phyloP scores from a whole-genome alignment of 495 filamentous ascomycete genomes.

The Recurvomyces mirabilis region DNA sequence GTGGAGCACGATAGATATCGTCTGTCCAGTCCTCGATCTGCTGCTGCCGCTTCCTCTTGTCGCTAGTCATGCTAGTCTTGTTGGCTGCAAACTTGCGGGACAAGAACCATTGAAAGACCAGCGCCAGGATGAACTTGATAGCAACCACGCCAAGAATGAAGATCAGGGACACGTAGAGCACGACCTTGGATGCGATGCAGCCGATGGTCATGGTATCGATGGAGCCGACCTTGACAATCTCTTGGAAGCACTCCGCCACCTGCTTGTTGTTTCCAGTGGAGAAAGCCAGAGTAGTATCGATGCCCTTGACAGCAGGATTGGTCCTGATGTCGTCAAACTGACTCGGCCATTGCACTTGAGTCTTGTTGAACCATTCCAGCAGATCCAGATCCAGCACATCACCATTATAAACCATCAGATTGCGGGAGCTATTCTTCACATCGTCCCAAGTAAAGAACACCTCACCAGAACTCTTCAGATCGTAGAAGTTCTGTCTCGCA shows the following conservation, averaged over 20 bases:
- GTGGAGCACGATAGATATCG: slow-evolving; percentile 87
- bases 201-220: slow-evolving; percentile 95
- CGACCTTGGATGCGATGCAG: slow-evolving; percentile 94
- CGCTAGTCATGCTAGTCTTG: slow-evolving; percentile 57
- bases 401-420: slow-evolving; percentile 85
- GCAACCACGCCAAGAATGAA: slow-evolving; percentile 86
- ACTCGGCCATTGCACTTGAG: slow-evolving; percentile 66
- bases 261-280: slow-evolving; percentile 65
- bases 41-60: slow-evolving; percentile 68
- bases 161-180: slow-evolving; percentile 85
- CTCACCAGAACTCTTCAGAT: slow-evolving; percentile 46
- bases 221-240: slow-evolving; percentile 90
- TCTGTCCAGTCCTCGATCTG: slow-evolving; percentile 99
- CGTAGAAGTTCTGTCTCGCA: slow-evolving; percentile 66
- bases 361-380: slow-evolving; percentile 77
- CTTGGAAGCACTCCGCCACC: slow-evolving; percentile 70
- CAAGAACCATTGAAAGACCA: slow-evolving; percentile 93
- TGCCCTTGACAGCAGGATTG: slow-evolving; percentile 69
- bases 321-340: slow-evolving; percentile 69
- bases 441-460: slow-evolving; percentile 98
- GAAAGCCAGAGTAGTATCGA: slow-evolving; percentile 81
- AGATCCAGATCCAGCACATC: slow-evolving; percentile 90
- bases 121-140: slow-evolving; percentile 78
- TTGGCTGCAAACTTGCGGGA: slow-evolving; percentile 66
- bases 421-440: slow-evolving; percentile 75